Base-by-base conservation (phyloP, 2,329 filamentous ascomycete genomes). In the Atkinsonella hypoxylon region DNA sequence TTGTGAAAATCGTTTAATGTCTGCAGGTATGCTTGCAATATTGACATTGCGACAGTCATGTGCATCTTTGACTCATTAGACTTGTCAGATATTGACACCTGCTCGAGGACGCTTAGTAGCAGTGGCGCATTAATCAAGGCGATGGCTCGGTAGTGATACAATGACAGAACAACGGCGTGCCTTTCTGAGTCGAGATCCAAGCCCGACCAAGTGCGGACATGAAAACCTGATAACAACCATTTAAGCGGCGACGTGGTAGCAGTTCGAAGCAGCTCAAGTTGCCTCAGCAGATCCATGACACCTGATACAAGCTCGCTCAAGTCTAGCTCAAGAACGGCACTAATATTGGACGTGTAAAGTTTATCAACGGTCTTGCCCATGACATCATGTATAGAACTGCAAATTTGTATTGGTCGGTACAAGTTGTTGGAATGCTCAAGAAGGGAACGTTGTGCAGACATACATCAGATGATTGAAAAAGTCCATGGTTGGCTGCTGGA, bases 401-500 rank as follows among this genome's bases (percentile, higher is more conserved):
- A 17, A 20, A 32, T 18, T 45, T n/a, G 13, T 15, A 18, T 18
- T 18, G 20, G 10, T 18, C 4, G 44, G 4, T 39, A 15, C 17
- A 3, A 38, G 38, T 39, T 17, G n/a, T 13, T 15, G 41, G 18
- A 1, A 47, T 26, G 11, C 12, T 10, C 8, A 6, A 9, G 8
- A 44, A 9, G 41, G 9, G 18, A 20, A 15, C 13, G 17, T 40
- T 36, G 40, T 6, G 34, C 1, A n/a, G 12, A 39, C 45, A 22
- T 53, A 58, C 58, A 54, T 52, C 4, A 58, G 22, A 39, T 57
- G 51, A 2, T 50, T 51, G n/a, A 59, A 59, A 22, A 56, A 58
- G 7, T 39, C 32, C 17, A 57, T 17, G 17, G 48, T 53, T 18
- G 54, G 52, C 30, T 48, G 52, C 12, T 51, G 34, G 32, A 44